These are phyloP conservation scores for Byssoonygena ceratinophila DNA, from an alignment of 2,329 filamentous ascomycete species.

Conservation along the genomic window DNA sequence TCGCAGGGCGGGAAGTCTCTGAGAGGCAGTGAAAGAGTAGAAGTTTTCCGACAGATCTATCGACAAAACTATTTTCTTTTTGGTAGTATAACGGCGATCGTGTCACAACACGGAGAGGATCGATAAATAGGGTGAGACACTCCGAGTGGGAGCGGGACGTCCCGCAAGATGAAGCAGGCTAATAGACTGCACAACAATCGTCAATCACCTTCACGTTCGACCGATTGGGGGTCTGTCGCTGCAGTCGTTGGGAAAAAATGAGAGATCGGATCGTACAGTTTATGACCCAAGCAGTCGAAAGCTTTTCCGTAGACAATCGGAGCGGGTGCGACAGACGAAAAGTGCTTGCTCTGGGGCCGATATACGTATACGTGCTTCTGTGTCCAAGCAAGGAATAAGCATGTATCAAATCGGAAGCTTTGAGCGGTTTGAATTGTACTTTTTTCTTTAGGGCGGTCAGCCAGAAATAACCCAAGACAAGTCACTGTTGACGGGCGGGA, in stretches of 20 bases:
- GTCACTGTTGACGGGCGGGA: neutral
- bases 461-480: neutral
- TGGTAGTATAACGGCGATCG: neutral
- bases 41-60: neutral
- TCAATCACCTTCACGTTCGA: neutral
- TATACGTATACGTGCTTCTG: neutral
- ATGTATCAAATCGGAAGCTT: neutral
- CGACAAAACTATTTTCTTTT: neutral
- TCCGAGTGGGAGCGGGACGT: neutral
- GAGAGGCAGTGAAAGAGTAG: neutral
- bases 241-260: neutral
- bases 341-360: neutral
- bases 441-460: constrained; percentile 1
- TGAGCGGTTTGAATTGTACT: neutral
- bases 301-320: neutral
- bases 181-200: neutral
- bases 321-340: neutral
- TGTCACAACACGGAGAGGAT: constrained; percentile 2
- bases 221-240: neutral
- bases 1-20: neutral
- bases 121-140: neutral
- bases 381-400: neutral
- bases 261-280: neutral
- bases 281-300: neutral
- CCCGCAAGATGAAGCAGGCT: neutral